These are phyloP conservation scores for Vigna mungo DNA, from an alignment of 306 rosid genomes.

Conservation along the genomic window DNA sequence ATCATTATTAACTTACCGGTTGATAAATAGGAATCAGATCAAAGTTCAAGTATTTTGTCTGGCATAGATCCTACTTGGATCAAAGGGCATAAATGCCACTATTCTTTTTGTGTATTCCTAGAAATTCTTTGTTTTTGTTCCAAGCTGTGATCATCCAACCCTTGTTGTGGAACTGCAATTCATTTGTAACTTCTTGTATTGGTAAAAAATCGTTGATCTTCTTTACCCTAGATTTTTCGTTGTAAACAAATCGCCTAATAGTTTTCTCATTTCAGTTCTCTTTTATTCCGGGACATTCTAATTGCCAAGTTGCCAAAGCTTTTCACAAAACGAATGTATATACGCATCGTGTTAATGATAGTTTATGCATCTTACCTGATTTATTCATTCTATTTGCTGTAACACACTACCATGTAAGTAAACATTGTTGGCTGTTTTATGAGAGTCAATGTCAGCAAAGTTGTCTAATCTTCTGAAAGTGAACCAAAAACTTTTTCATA, in stretches of 20 bases:
- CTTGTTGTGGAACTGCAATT: conserved; percentile 5
- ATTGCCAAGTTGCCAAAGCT: too few relatives aligned
- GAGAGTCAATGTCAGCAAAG: too few relatives aligned
- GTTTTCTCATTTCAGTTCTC: too few relatives aligned
- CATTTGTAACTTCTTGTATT: background rate
- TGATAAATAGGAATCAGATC: background rate
- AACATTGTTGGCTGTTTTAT: too few relatives aligned
- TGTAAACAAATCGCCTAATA: background rate
- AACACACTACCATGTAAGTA: too few relatives aligned
- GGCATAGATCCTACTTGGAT: conserved; percentile 57
- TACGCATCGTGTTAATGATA: too few relatives aligned
- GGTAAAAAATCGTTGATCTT: background rate
- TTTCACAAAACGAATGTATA: too few relatives aligned
- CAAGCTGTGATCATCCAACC: conserved; percentile 23
- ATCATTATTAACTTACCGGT: conserved; percentile 58
- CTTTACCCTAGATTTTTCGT: background rate
- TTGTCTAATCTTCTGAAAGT: too few relatives aligned
- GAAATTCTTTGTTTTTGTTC: background rate
- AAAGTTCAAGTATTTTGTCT: conserved; percentile 3
- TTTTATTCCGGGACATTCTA: too few relatives aligned
- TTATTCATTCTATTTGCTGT: too few relatives aligned
- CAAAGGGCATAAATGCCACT: conserved; percentile 6
- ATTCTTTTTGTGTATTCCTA: background rate
- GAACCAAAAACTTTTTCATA: too few relatives aligned
- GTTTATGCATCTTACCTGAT: too few relatives aligned